Conservation (phyloP, 2,329 filamentous ascomycete genomes). For the Onygenales sp. region DNA sequence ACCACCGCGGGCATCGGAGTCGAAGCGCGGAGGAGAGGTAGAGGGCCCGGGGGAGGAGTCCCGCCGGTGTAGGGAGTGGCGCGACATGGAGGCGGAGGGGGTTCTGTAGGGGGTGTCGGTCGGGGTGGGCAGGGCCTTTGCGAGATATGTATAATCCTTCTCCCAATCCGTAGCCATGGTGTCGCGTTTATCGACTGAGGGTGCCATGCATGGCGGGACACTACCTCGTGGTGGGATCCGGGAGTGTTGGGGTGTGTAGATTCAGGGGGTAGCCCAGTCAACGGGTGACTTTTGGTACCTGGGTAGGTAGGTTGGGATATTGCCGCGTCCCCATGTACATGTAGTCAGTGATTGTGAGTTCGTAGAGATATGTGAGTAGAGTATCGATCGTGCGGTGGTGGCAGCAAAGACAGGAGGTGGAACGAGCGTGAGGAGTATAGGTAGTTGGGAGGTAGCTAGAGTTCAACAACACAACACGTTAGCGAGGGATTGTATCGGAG, state of each 20-base stretch:
- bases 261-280: background rate
- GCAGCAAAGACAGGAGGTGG: too few species aligned
- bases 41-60: conserved; percentile 57
- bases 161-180: conserved; percentile 33
- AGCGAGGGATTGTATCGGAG: too few species aligned
- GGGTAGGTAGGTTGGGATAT: too few species aligned
- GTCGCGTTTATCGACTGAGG: background rate
- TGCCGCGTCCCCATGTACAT: too few species aligned
- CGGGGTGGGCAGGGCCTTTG: conserved; percentile 58
- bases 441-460: too few species aligned
- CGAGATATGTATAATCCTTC: conserved; percentile 44
- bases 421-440: too few species aligned
- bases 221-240: background rate
- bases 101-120: conserved; percentile 63
- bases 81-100: conserved; percentile 47
- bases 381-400: too few species aligned
- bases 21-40: conserved; percentile 50
- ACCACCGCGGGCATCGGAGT: conserved; percentile 27
- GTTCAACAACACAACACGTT: too few species aligned
- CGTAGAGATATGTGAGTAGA: too few species aligned
- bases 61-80: conserved; percentile 51
- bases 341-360: too few species aligned
- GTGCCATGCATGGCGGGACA: background rate
- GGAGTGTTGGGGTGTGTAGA: background rate
- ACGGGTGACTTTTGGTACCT: too few species aligned